phyloP scores from a whole-genome alignment of 331 rosid species.

The Prunus yedoensis region DNA sequence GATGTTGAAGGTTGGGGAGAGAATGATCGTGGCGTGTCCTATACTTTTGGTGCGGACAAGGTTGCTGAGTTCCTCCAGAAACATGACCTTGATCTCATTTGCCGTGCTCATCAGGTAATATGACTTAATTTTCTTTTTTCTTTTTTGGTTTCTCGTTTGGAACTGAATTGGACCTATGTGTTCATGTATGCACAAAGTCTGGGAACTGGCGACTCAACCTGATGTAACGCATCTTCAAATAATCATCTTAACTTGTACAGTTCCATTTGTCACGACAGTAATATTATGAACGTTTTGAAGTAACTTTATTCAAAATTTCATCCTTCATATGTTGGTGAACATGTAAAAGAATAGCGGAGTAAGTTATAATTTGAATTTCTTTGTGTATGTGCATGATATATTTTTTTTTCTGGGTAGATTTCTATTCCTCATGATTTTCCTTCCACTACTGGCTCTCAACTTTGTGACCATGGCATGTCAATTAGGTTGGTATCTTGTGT shows the following conservation, averaged over 20 bases:
- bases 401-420: neutral
- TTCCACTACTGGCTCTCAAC: neutral
- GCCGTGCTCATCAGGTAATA: conserved; percentile 76
- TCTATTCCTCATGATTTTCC: neutral
- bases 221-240: neutral
- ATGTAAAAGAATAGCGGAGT: neutral
- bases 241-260: neutral
- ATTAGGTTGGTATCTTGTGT: neutral
- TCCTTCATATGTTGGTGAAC: neutral
- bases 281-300: neutral
- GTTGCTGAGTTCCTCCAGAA: conserved; percentile 67
- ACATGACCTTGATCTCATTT: conserved; percentile 68
- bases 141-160: too few relatives aligned
- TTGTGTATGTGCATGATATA: neutral
- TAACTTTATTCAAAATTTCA: neutral
- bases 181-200: neutral
- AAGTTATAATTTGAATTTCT: neutral
- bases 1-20: conserved; percentile 83
- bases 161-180: neutral
- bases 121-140: neutral
- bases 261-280: neutral
- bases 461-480: neutral
- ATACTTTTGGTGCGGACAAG: conserved; percentile 66
- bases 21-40: conserved; percentile 64
- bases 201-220: neutral